Percentiles rank a stretch among this genome's conserved stretches.
Evolutionary conservation across 2,329 filamentous ascomycete genomes (phyloP).

Genomic region (Sarocladium brachiariae): DNA sequence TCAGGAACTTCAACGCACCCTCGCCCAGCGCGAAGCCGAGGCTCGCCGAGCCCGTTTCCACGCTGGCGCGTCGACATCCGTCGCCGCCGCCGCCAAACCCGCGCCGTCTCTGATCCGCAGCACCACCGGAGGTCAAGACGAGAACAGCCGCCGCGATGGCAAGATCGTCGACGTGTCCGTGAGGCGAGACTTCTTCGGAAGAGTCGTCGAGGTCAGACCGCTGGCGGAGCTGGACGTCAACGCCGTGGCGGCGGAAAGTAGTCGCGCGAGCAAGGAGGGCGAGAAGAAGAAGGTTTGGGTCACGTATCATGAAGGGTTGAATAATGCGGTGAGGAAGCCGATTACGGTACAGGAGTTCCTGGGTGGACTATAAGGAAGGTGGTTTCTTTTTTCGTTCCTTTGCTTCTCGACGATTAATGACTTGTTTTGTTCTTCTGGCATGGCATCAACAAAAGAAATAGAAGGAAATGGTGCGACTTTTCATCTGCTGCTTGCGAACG

Average conservation of each 20-base stretch:
- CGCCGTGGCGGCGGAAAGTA: conserved; percentile 20
- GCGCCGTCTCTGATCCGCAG: conserved; percentile 15
- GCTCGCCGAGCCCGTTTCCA: conserved; percentile 59
- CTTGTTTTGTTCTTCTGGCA: neutral
- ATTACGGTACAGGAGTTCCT: conserved; percentile 76
- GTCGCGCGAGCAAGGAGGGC: conserved; percentile 35
- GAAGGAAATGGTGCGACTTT: neutral
- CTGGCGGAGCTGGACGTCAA: conserved; percentile 36
- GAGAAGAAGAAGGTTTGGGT: conserved; percentile 64
- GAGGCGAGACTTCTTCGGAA: conserved; percentile 82
- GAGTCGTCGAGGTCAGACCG: conserved; percentile 48
- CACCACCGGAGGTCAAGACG: too few relatives aligned
- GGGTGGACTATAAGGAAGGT: conserved; percentile 44
- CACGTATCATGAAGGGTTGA: conserved; percentile 82
- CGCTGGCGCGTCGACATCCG: conserved; percentile 32
- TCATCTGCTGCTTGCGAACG: too few relatives aligned
- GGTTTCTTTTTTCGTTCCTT: too few relatives aligned
- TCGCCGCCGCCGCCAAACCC: conserved; percentile 11
- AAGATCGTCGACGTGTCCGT: conserved; percentile 35
- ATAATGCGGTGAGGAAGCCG: conserved; percentile 86
- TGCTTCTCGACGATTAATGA: conserved; percentile 1
- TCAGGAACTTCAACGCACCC: conserved; percentile 75
- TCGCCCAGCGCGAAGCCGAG: conserved; percentile 57
- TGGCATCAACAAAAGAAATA: too few relatives aligned
- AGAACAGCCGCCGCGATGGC: conserved; percentile 23